These are phyloP conservation scores for Botrytis squamosa DNA, from an alignment of 2,329 filamentous ascomycete genomes.

Conservation along the genomic window DNA sequence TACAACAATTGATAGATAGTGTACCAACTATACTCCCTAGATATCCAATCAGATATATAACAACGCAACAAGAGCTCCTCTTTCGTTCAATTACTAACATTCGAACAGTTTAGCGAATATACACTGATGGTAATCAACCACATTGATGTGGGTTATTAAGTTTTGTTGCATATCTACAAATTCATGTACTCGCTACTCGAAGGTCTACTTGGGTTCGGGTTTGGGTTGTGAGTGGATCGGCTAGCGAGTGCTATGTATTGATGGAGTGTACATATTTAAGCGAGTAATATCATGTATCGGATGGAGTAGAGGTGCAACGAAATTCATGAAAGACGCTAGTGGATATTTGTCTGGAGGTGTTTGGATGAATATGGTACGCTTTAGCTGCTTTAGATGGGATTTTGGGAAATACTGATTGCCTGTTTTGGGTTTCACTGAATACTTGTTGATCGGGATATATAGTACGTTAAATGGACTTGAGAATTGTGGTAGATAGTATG, in stretches of 20 bases:
- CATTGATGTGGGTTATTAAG: rapidly evolving
- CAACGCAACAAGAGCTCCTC: neutral
- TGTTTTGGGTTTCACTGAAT: neutral
- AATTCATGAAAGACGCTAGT: neutral
- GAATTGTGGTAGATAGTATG: neutral
- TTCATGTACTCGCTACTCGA: neutral
- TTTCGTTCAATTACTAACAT: no score
- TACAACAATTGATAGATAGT: no score
- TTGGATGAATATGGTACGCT: neutral
- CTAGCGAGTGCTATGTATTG: neutral
- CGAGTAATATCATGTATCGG: neutral
- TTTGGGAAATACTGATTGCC: neutral
- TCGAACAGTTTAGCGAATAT: neutral
- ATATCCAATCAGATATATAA: neutral
- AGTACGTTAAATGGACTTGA: neutral
- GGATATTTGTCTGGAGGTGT: neutral
- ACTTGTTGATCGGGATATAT: neutral
- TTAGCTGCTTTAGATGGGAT: neutral
- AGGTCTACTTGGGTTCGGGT: neutral
- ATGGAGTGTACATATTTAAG: neutral
- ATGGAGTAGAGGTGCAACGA: neutral
- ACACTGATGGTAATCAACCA: rapidly evolving
- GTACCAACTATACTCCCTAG: no score
- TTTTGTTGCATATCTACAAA: neutral
- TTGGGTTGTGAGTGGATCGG: neutral